Percentiles rank a stretch among this genome's conserved stretches.
phyloP scores from a whole-genome alignment of 768 basidiomycete species.

The Trametes meyenii region DNA sequence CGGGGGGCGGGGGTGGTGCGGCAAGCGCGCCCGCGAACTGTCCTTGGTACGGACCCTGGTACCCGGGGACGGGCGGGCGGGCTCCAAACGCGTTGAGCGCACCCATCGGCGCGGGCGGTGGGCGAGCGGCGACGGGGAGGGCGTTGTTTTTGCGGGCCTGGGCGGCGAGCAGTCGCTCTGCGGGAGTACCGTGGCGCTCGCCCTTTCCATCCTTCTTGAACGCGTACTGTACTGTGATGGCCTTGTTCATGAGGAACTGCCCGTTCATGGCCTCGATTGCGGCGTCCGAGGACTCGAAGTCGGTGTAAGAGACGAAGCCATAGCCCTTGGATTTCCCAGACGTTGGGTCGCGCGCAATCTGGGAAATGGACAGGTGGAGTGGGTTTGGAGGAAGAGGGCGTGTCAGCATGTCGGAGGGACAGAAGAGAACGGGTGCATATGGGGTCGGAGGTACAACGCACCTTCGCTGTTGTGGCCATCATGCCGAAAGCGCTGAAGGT shows the following conservation, averaged over 20 bases:
- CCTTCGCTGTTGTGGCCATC: conserved; percentile 90
- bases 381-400: conserved; percentile 6
- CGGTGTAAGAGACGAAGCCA: conserved; percentile 96
- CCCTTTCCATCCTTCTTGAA: conserved; percentile 99
- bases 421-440: conserved; percentile 11
- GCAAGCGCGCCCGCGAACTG: conserved; percentile 91
- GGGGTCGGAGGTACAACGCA: conserved; percentile 37
- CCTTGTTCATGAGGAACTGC: conserved; percentile 98
- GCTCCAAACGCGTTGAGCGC: conserved; percentile 54
- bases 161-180: conserved; percentile 94
- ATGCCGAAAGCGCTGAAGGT: conserved; percentile 95
- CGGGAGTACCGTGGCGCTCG: conserved; percentile 94
- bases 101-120: conserved; percentile 69
- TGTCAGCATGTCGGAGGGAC: conserved; percentile 4
- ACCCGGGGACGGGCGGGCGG: conserved; percentile 68
- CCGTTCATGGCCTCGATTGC: conserved; percentile 97
- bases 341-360: conserved; percentile 92
- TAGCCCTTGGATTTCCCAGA: conserved; percentile 92
- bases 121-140: conserved; percentile 74
- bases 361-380: conserved; percentile 5
- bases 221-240: conserved; percentile 95
- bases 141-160: conserved; percentile 97
- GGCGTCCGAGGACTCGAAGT: conserved; percentile 96
- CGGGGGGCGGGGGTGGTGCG: conserved; percentile 67
- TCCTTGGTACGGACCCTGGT: conserved; percentile 81